Evolutionary conservation across 129 eudicot genomes (phyloP).

Genomic region (Dittrichia graveolens): DNA sequence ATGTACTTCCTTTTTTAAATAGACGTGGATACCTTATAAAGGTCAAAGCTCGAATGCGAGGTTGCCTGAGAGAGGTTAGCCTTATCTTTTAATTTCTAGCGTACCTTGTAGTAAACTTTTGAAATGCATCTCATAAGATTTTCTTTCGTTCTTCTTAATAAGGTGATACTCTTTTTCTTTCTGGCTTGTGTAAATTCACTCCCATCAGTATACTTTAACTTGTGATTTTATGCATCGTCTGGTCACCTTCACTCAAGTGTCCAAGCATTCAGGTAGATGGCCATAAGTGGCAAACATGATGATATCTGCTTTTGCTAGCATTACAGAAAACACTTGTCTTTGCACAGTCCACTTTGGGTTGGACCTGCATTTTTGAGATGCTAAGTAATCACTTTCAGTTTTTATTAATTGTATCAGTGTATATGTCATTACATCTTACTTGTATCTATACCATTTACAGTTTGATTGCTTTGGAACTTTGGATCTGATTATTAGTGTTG

Average conservation of each 20-base stretch:
- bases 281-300: conserved; percentile 7
- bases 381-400: neutral
- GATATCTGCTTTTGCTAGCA: neutral
- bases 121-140: conserved; percentile 8
- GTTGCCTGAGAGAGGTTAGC: conserved; percentile 82
- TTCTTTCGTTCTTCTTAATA: neutral
- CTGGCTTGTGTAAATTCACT: neutral
- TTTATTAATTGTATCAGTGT: conserved; percentile 1
- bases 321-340: neutral
- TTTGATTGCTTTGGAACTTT: neutral
- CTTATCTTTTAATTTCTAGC: conserved; percentile 16
- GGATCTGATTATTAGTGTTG: conserved; percentile 30
- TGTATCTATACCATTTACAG: conserved; percentile 9
- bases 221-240: neutral
- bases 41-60: conserved; percentile 80
- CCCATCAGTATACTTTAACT: neutral
- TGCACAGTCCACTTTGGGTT: conserved; percentile 9
- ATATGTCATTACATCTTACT: neutral
- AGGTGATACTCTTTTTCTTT: neutral
- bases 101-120: conserved; percentile 13
- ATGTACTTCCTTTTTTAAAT: conserved; percentile 13
- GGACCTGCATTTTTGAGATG: conserved; percentile 4
- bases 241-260: conserved; percentile 6
- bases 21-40: conserved; percentile 98
- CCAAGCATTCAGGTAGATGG: conserved; percentile 6